phyloP scores from a whole-genome alignment of 345 rosid genomes.

The Eucalyptus viminalis region DNA sequence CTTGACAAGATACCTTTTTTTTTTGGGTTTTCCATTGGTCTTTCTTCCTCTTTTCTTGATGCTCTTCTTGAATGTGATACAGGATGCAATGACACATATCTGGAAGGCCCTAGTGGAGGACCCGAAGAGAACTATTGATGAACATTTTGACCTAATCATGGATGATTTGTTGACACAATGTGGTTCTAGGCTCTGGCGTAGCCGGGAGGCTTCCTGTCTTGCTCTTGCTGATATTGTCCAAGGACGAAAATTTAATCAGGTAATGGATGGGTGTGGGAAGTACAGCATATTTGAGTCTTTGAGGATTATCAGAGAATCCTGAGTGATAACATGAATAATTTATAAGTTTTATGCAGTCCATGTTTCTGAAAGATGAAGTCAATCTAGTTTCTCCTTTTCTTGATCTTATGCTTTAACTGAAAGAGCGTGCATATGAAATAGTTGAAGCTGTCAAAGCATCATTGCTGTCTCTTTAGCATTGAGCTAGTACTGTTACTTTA shows the following conservation, averaged over 20 bases:
- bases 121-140: slow-evolving; percentile 75
- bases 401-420: background rate
- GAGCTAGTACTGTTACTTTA: background rate
- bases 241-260: slow-evolving; percentile 89
- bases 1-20: background rate
- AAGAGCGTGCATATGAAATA: background rate
- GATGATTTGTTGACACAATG: slow-evolving; percentile 75
- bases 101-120: slow-evolving; percentile 91
- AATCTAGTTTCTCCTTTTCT: background rate
- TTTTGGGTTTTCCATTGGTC: background rate
- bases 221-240: slow-evolving; percentile 94
- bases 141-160: slow-evolving; percentile 64
- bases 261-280: background rate
- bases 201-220: slow-evolving; percentile 92
- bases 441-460: background rate
- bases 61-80: slow-evolving; percentile 2
- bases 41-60: background rate
- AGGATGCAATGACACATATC: slow-evolving; percentile 97
- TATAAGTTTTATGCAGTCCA: background rate
- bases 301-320: background rate
- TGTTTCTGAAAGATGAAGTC: background rate
- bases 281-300: background rate
- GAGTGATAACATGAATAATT: background rate
- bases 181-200: slow-evolving; percentile 94
- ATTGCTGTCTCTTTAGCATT: background rate